phyloP scores from a whole-genome alignment of 805 yeast genomes.

The Hagleromyces aurorensis region DNA sequence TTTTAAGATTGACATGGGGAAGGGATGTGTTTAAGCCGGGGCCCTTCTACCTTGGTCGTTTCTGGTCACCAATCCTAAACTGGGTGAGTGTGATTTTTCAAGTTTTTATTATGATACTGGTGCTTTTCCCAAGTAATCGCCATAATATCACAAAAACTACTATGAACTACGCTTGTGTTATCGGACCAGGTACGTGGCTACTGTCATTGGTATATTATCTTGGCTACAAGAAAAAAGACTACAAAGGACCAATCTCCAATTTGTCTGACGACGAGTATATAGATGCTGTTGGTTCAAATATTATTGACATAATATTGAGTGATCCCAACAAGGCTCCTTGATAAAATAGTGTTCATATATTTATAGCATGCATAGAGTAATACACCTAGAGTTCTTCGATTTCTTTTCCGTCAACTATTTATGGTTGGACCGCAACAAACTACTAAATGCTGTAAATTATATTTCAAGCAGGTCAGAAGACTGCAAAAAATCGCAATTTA shows the following conservation, averaged over 20 bases:
- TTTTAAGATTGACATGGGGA: conserved; percentile 44
- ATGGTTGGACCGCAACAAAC: no score
- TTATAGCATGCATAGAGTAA: no score
- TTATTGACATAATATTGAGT: conserved; percentile 10
- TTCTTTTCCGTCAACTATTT: no score
- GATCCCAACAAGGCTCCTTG: conserved; percentile 1
- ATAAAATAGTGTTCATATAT: no score
- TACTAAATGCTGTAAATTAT: no score
- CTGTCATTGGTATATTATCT: conserved; percentile 44
- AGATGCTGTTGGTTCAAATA: conserved; percentile 18
- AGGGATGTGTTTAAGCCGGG: conserved; percentile 49
- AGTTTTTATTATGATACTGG: conserved; percentile 42
- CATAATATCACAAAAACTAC: conserved; percentile 28
- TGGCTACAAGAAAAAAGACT: conserved; percentile 42
- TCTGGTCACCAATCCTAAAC: conserved; percentile 37
- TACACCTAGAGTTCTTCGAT: no score
- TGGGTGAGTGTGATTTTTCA: conserved; percentile 42
- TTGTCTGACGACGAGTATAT: conserved; percentile 18
- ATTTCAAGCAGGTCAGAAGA: no score
- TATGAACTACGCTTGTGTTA: conserved; percentile 67
- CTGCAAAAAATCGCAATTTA: no score
- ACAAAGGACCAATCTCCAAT: conserved; percentile 44
- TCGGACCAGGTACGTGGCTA: conserved; percentile 51
- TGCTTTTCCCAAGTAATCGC: conserved; percentile 49
- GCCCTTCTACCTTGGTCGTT: conserved; percentile 50